These are phyloP conservation scores for Brasilioporus rufonigricans DNA, from an alignment of 768 basidiomycete species.

Conservation along the genomic window DNA sequence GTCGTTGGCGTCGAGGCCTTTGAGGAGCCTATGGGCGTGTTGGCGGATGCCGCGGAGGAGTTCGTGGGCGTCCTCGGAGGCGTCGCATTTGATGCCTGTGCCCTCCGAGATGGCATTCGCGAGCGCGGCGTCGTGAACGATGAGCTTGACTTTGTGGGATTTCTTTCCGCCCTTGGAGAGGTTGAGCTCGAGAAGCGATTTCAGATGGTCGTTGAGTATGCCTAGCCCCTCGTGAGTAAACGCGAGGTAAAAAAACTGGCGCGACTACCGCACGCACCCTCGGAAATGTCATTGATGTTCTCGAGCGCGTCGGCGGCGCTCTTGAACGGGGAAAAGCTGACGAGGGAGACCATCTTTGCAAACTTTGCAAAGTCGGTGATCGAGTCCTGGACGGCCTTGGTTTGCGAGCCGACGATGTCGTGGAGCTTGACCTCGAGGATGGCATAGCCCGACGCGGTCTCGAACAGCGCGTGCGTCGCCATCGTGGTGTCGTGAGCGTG, in stretches of 20 bases:
- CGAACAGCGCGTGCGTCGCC: slow-evolving; percentile 89
- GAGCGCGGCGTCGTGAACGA: slow-evolving; percentile 73
- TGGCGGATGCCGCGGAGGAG: slow-evolving; percentile 90
- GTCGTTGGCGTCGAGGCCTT: slow-evolving; percentile 85
- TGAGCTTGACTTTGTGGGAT: slow-evolving; percentile 67
- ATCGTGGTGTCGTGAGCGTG: slow-evolving; percentile 31
- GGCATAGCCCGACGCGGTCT: slow-evolving; percentile 92
- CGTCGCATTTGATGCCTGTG: slow-evolving; percentile 73
- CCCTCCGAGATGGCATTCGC: slow-evolving; percentile 75
- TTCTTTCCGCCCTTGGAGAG: slow-evolving; percentile 69
- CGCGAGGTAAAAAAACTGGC: not conserved
- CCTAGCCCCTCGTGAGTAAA: slow-evolving; percentile 43
- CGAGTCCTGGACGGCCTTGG: slow-evolving; percentile 77
- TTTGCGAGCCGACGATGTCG: slow-evolving; percentile 84
- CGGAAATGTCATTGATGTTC: slow-evolving; percentile 94
- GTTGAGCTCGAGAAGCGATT: slow-evolving; percentile 83
- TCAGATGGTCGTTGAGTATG: slow-evolving; percentile 79
- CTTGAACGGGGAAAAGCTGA: slow-evolving; percentile 93
- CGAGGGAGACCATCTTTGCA: slow-evolving; percentile 84
- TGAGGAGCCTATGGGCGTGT: slow-evolving; percentile 87
- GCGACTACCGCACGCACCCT: slow-evolving; percentile 55
- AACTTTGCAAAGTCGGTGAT: slow-evolving; percentile 87
- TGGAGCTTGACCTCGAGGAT: slow-evolving; percentile 84
- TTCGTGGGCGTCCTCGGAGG: slow-evolving; percentile 77
- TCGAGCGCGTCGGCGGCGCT: slow-evolving; percentile 91